Evolutionary conservation across 176 grass and related monocot species (phyloP).

Genomic region (Alopecurus myosuroides): DNA sequence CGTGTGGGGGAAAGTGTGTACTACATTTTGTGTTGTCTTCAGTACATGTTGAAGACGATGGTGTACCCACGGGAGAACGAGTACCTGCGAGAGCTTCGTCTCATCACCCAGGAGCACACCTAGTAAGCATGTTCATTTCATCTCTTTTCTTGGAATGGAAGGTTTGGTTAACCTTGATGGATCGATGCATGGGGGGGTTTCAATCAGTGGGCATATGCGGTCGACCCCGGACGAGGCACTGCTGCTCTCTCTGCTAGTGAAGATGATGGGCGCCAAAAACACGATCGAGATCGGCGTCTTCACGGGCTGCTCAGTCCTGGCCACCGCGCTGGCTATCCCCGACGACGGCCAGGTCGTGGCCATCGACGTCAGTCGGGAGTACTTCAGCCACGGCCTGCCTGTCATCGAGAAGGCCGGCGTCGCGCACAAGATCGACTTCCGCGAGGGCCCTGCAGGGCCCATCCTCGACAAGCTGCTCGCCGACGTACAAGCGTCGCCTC

Average conservation of each 20-base stretch:
- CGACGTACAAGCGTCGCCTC: too few species aligned
- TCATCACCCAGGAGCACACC: conserved; percentile 21
- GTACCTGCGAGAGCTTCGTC: conserved; percentile 14
- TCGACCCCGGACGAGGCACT: conserved; percentile 39
- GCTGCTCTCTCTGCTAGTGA: conserved; percentile 39
- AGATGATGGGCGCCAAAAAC: too few species aligned
- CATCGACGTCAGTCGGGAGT: conserved; percentile 45
- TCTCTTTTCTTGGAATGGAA: too few species aligned
- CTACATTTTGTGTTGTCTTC: too few species aligned
- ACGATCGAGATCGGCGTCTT: conserved; percentile 62
- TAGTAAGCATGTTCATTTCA: too few species aligned
- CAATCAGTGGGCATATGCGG: too few species aligned
- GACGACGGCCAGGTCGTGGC: conserved; percentile 50
- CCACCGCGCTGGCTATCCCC: conserved; percentile 41
- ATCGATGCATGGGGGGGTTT: too few species aligned
- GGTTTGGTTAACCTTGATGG: too few species aligned
- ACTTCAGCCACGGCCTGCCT: conserved; percentile 34
- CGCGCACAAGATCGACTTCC: conserved; percentile 98
- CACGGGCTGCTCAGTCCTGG: conserved; percentile 56
- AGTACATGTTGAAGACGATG: not conserved
- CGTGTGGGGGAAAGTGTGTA: too few species aligned
- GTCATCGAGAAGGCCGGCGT: conserved; percentile 85
- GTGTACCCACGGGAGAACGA: not conserved
- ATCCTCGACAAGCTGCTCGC: too few species aligned
- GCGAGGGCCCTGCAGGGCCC: conserved; percentile 70